Base-by-base conservation (phyloP, 1,284 basidiomycete genomes). In the Trichosporon inkin region DNA sequence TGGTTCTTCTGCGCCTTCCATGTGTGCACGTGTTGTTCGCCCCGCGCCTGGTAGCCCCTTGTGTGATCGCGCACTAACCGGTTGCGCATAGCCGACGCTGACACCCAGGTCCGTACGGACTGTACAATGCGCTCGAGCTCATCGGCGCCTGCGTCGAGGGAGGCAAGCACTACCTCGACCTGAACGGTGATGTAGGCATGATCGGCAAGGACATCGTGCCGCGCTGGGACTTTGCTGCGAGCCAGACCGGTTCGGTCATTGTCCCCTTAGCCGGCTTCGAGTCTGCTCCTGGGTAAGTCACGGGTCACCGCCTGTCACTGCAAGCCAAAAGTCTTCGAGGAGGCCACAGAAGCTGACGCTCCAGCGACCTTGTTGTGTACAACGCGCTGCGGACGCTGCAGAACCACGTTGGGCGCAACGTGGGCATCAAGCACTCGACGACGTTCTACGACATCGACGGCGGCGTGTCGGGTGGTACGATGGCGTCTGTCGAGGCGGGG, bases 261-360 rank as follows among this genome's bases (percentile, higher is more conserved):
- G 81, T 90, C 8, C 86, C 86, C 11, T 80, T 83, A 3, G 87
- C 84, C 61, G 89, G 87, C 0, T 83, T 88, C 63, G 89, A 90
- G 74, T 87, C 86, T 16, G 71, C 88, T 14, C 88, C 88, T 2
- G 84, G 85, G 76, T 73, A 68, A 53, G 78, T 73, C 4, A 7
- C 10, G 16, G 7, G 2, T 20, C 40, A 20, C 14, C 41, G 3
- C 22, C 3, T 20, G 14, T 34, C 49, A 32, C 2, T 8, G 8
- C 32, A 6, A 35, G 1, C 6, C 4, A 11, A n/a, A n/a, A n/a
- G n/a, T n/a, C n/a, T n/a, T n/a, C 10, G 2, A 49, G 44, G 22
- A n/a, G 13, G 28, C 44, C 5, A 2, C 28, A n/a, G 17, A 11
- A 24, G 22, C 22, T 49, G 28, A 32, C 28, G 5, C 41, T 1